phyloP scores from a whole-genome alignment of 2,329 filamentous ascomycete genomes.

The Stagonosporopsis rhizophila region DNA sequence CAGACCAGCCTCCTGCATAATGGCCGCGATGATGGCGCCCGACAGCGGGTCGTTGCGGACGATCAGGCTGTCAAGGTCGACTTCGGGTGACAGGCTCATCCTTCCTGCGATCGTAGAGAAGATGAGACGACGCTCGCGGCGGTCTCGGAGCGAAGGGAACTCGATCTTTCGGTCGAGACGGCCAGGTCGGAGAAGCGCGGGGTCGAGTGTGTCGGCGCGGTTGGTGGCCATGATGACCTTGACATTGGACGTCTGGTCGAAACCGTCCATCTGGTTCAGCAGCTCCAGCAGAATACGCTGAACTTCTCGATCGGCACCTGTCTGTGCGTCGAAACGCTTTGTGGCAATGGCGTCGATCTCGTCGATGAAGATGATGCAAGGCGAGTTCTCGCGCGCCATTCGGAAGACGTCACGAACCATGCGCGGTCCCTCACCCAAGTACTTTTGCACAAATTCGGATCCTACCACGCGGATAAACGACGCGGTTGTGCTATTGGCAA shows the following conservation, averaged over 20 bases:
- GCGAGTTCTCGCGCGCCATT: slow-evolving; percentile 98
- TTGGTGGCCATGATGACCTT: slow-evolving; percentile 99
- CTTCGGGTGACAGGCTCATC: slow-evolving; percentile 97
- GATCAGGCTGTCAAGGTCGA: slow-evolving; percentile 94
- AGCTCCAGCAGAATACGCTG: slow-evolving; percentile 97
- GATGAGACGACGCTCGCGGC: slow-evolving; percentile 93
- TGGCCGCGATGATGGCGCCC: slow-evolving; percentile 94
- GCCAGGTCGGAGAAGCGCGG: slow-evolving; percentile 90
- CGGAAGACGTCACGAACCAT: slow-evolving; percentile 99
- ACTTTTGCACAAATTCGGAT: slow-evolving; percentile 99
- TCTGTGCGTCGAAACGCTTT: slow-evolving; percentile 98
- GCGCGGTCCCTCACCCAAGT: slow-evolving; percentile 93
- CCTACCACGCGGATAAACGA: slow-evolving; percentile 98
- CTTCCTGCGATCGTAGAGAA: slow-evolving; percentile 96
- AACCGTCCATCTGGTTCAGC: slow-evolving; percentile 99
- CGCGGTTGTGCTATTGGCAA: slow-evolving; percentile 96
- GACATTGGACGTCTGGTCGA: slow-evolving; percentile 98
- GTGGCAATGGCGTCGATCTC: slow-evolving; percentile 99
- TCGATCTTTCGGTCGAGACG: slow-evolving; percentile 98
- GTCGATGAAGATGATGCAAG: slow-evolving; percentile 99
- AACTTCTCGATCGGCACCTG: slow-evolving; percentile 95
- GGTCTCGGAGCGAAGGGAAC: slow-evolving; percentile 93
- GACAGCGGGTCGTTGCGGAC: slow-evolving; percentile 95
- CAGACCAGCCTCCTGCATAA: slow-evolving; percentile 98
- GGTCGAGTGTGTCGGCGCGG: slow-evolving; percentile 95